Evolutionary conservation across 345 rosid species (phyloP), one percentile per base, ranked within the genome.

Genomic region (Viola odorata): DNA sequence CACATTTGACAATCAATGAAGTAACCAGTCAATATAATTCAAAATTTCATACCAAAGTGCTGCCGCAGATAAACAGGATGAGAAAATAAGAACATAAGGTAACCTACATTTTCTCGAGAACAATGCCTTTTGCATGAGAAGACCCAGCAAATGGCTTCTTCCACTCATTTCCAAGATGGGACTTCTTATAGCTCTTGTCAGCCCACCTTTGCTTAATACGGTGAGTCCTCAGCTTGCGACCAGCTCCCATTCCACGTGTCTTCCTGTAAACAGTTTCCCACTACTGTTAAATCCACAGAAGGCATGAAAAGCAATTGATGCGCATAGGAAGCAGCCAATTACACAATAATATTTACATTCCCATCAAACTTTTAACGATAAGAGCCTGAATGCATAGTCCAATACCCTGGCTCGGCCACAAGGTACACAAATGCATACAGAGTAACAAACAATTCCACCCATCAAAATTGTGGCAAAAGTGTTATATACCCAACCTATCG

Each of bases 121-220:
- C 91, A 51, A 83, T 83, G 45, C 91, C 91, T 10, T 78, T 85
- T 4, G 91, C 88, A 55, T 85, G 91, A 23, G 91, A 85, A 23
- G 88, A 85, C 0, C 88, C 88, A 42, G 91, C 78, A 49, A 85
- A 85, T 2, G 91, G 91, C 66, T 85, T 85, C 83, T 91, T 91
- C 95, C 92, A 89, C 60, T 91, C 95, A 37, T 91, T 91, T 0
- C 98, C 98, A 17, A 76, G 90, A 61, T 87, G 77, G 47, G 95
- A 85, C 58, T 89, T 91, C 79, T 89, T 91, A 81, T 87, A 91
- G 32, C 85, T 13, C 80, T 89, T 92, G 72, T 92, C 96, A 0
- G 98, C 89, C 98, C 98, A 92, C 82, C 89, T 87, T 65, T 92
- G 95, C 39, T 69, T 84, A 41, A 84, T 85, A 3, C 98, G 74